A percentile compares a stretch with the other conserved stretches of the same genome.
Evolutionary conservation across 106 monocot species (phyloP).

Genomic region (Vanilla planifolia): DNA sequence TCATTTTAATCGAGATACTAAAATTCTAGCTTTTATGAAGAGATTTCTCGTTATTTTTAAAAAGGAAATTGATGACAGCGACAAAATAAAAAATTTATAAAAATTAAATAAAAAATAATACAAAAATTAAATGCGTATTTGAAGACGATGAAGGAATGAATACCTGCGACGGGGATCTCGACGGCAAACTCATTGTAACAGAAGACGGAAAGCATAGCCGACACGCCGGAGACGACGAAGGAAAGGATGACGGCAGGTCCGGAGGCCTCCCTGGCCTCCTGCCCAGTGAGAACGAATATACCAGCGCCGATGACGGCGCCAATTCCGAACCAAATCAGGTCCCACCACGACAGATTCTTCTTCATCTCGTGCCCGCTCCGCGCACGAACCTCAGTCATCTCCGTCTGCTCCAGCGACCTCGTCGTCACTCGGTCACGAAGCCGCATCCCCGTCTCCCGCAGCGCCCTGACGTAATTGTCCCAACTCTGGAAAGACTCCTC

Average conservation of each 20-base stretch:
- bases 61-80: too few species aligned
- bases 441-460: conserved; percentile 30
- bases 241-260: conserved; percentile 72
- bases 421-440: conserved; percentile 31
- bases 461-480: conserved; percentile 27
- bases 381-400: conserved; percentile 42
- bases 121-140: background rate
- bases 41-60: too few species aligned
- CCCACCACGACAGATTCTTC: conserved; percentile 71
- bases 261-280: conserved; percentile 38
- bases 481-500: conserved; percentile 49
- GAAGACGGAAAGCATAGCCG: conserved; percentile 82
- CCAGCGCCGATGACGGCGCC: conserved; percentile 89
- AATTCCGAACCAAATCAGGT: conserved; percentile 86
- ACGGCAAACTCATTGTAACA: conserved; percentile 92
- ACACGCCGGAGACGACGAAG: conserved; percentile 64
- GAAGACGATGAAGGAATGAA: too few species aligned
- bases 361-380: conserved; percentile 79
- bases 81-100: background rate
- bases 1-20: too few species aligned
- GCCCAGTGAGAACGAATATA: conserved; percentile 81
- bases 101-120: background rate
- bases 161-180: conserved; percentile 83
- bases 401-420: conserved; percentile 33
- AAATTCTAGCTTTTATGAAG: too few species aligned